Conservation (phyloP, 495 filamentous ascomycete species). For the Cryomyces minteri region DNA sequence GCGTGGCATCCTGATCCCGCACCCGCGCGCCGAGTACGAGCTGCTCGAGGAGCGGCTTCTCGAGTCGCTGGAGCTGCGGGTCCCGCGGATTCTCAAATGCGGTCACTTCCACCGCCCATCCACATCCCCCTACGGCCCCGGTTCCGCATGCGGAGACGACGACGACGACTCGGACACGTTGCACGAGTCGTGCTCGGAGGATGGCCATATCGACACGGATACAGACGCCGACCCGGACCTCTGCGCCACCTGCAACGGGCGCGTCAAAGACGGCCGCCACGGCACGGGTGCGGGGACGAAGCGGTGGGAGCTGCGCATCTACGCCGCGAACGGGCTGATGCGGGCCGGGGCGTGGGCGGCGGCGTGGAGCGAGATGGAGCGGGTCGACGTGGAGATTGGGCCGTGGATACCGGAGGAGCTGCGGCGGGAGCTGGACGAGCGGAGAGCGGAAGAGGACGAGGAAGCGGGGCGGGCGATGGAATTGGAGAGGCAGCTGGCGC, state of each 20-base stretch:
- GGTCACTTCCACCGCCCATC: slow-evolving; percentile 43
- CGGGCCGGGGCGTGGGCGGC: slow-evolving; percentile 79
- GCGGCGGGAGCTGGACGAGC: slow-evolving; percentile 15
- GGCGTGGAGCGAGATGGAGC: slow-evolving; percentile 94
- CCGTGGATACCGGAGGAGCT: slow-evolving; percentile 44
- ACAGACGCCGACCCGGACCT: slow-evolving; percentile 7
- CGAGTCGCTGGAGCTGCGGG: slow-evolving; percentile 64
- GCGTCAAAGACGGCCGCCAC: slow-evolving; percentile 7
- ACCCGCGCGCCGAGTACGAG: slow-evolving; percentile 82
- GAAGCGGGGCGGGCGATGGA: slow-evolving; percentile 2
- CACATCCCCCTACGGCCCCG: slow-evolving; percentile 24
- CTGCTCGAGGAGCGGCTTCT: slow-evolving; percentile 82
- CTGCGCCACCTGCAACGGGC: slow-evolving; percentile 15
- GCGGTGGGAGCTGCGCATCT: slow-evolving; percentile 75
- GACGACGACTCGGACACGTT: slow-evolving; percentile 5
- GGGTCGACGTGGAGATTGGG: slow-evolving; percentile 82
- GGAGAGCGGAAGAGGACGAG: slow-evolving; percentile 20
- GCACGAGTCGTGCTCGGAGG: slow-evolving; percentile 5
- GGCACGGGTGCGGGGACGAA: slow-evolving; percentile 18
- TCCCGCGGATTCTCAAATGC: slow-evolving; percentile 54
- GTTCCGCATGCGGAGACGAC: neutral
- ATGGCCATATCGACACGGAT: slow-evolving; percentile 8
- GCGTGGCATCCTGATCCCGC: slow-evolving; percentile 69
- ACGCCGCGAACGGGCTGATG: slow-evolving; percentile 88
- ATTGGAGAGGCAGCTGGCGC: slow-evolving; percentile 1